Evolutionary conservation across 345 rosid genomes (phyloP), one percentile per base, ranked within the genome.

Genomic region (Noccaea caerulescens): DNA sequence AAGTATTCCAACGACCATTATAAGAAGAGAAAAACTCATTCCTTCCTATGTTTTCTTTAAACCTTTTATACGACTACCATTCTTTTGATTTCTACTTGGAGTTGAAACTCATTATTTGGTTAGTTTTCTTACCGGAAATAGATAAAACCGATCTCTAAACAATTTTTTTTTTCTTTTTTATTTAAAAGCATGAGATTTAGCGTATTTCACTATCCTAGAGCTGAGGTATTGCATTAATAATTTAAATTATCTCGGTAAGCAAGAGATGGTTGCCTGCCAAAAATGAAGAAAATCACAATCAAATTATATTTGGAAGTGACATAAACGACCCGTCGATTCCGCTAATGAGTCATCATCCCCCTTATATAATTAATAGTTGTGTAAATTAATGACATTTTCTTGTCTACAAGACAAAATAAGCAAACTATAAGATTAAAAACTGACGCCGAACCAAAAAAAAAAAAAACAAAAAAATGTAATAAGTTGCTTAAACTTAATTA

Each of bases 261-360:
- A 58, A 66, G 72, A 65, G 30, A 58, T 32, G 66, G 44, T 39
- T 36, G 77, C 61, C 67, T 41, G 39, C 60, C 59, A 55, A 58
- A 66, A 41, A 32, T 27, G 1, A 73, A 23, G 66, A 59, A 58
- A n/a, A 7, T 8, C 6, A 56, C 7, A 55, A 49, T n/a, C 54
- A 20, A 12, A 27, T 4, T 32, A 43, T 61, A 18, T 3, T 39
- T 10, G 1, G 6, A 71, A 43, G 6, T 33, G 6, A 54, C 2
- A 33, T 13, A 14, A 54, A 64, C 55, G 23, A 47, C 52, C 32
- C 38, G 42, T 50, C 16, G 25, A 50, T 66, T 33, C 7, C 44
- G 16, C 63, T 60, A 67, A 59, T 59, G 62, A 66, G 34, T 47
- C 62, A 42, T 13, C n/a, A n/a, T n/a, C n/a, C 44, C 7, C n/a